Conservation (phyloP, 768 basidiomycete genomes). For the Suillus clintonianus region DNA sequence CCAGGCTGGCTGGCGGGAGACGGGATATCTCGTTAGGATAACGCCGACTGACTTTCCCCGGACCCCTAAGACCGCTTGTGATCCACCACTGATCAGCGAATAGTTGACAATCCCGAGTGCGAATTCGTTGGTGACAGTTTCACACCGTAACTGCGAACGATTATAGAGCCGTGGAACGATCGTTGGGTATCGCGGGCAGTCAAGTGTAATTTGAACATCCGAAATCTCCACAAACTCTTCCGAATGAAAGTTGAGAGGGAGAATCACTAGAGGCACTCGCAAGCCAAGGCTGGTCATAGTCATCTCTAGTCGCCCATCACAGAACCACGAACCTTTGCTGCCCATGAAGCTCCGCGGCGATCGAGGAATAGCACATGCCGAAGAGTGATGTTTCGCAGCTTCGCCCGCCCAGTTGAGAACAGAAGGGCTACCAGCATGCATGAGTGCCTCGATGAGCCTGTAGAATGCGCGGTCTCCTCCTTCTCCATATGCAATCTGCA, state of each 20-base stretch:
- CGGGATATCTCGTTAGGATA: too few species aligned
- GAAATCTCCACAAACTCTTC: too few species aligned
- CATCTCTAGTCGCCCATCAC: neutral
- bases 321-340: too few species aligned
- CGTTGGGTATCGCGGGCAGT: too few species aligned
- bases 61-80: neutral
- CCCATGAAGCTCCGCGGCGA: neutral
- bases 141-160: too few species aligned
- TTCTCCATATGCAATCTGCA: constrained; percentile 18
- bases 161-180: too few species aligned
- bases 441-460: constrained; percentile 7
- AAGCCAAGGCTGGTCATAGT: neutral
- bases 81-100: too few species aligned
- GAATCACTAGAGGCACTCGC: neutral
- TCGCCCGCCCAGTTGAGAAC: constrained; percentile 8
- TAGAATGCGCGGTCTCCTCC: constrained; percentile 11
- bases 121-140: too few species aligned
- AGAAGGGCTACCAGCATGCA: neutral
- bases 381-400: neutral
- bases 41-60: neutral
- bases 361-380: neutral
- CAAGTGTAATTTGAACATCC: too few species aligned
- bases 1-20: too few species aligned
- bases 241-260: neutral
- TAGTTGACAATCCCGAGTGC: neutral